Base-by-base conservation (phyloP, 2,329 filamentous ascomycete genomes). In the Ophiocordyceps camponoti-floridani region DNA sequence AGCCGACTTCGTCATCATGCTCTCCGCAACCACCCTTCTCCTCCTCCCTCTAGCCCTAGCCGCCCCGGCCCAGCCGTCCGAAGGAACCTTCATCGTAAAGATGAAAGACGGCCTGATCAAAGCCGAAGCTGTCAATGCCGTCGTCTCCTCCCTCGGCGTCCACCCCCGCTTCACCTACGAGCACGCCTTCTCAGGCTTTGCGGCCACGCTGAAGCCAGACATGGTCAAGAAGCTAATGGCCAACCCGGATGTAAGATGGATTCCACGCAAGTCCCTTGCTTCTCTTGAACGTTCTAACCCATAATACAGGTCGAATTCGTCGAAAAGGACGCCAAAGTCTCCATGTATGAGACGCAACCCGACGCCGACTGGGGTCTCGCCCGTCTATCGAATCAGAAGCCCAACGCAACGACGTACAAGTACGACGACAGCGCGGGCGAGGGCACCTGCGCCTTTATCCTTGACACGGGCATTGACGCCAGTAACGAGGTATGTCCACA, bases 321-420 rank as follows among this genome's bases (percentile, higher is more conserved):
- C 31, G 63, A 68, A 54, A 59, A 62, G 45, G 64, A 69, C 47
- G 56, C 54, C 41, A 48, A 57, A 30, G 53, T 67, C 41, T 56
- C 83, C 66, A 83, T 84, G 47, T 58, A 43, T 56, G 64, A 44
- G n/a, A 56, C 55, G 14, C 65, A 69, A 51, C 45, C 44, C 23
- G 50, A 54, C 40, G 61, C 66, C n/a, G 57, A 62, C 18, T 67
- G 63, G 64, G 62, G 62, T 16, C 54, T 65, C 18, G 55, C 59
- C 2, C 56, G 63, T n/a, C 51, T 67, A 41, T 66, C 63, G 12
- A 58, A 51, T 53, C 48, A 50, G 14, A 26, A 27, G n/a, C 49
- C 55, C 3, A 54, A 52, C 26, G 43, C 47, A 9, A 55, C 50
- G 16, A 51, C 50, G 26, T 67, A 65, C 53, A 52, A 52, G 43